Conservation (phyloP, 2,329 filamentous ascomycete genomes). For the Pseudopithomyces maydicus region DNA sequence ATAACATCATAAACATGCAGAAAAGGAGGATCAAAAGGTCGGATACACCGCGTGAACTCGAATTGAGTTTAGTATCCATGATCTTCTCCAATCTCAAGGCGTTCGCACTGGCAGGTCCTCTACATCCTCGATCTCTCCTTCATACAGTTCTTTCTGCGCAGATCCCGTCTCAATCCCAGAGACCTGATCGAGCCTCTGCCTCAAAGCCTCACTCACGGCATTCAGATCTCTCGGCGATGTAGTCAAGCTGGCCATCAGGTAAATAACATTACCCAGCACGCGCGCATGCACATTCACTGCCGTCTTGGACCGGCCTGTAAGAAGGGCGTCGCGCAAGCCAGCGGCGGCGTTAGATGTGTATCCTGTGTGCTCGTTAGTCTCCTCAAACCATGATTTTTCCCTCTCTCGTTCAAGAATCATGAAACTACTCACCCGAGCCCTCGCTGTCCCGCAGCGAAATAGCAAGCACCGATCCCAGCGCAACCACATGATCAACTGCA, state of each 20-base stretch:
- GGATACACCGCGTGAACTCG: background rate
- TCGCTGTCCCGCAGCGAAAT: slow-evolving; percentile 61
- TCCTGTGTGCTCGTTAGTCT: slow-evolving; percentile 38
- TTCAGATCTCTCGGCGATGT: slow-evolving; percentile 21
- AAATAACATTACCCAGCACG: slow-evolving; percentile 65
- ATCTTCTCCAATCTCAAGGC: background rate
- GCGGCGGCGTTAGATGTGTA: slow-evolving; percentile 63
- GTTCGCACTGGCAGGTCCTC: background rate
- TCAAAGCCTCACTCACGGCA: slow-evolving; percentile 25
- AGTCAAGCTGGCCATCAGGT: slow-evolving; percentile 62
- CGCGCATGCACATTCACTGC: slow-evolving; percentile 60
- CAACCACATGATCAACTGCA: slow-evolving; percentile 69
- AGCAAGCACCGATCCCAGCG: slow-evolving; percentile 75
- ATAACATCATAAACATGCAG: too few species aligned
- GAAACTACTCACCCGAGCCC: slow-evolving; percentile 48
- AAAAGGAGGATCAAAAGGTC: background rate
- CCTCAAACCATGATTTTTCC: background rate
- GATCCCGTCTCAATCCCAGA: background rate
- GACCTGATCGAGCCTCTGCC: slow-evolving; percentile 18
- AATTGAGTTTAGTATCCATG: background rate
- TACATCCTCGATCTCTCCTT: background rate
- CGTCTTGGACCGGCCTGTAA: slow-evolving; percentile 41
- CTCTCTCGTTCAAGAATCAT: background rate
- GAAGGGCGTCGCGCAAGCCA: slow-evolving; percentile 57
- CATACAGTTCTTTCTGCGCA: background rate